Evolutionary conservation across 2,329 filamentous ascomycete genomes (phyloP).

Genomic region (Ustulina deusta): DNA sequence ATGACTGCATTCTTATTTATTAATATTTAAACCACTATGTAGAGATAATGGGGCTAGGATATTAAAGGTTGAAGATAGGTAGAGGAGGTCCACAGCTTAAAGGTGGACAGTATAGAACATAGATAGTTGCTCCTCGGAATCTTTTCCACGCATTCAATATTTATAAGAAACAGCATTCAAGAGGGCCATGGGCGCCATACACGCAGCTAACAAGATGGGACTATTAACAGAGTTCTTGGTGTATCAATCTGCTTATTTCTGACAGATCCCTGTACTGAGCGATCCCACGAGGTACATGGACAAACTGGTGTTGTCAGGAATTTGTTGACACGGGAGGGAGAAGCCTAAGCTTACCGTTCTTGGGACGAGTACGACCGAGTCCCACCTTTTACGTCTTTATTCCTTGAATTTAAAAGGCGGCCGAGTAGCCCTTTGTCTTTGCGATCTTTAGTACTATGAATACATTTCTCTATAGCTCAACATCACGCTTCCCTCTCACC

Average conservation of each 20-base stretch:
- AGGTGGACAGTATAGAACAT: background rate
- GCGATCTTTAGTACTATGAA: background rate
- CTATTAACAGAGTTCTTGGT: background rate
- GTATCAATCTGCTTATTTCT: background rate
- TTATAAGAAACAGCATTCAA: background rate
- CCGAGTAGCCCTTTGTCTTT: background rate
- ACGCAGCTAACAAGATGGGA: too few species aligned
- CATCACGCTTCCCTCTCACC: background rate
- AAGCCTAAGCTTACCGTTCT: conserved; percentile 10
- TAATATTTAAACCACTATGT: too few species aligned
- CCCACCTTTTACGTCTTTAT: background rate
- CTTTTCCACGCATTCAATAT: background rate
- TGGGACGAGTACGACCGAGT: background rate
- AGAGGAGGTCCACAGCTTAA: too few species aligned
- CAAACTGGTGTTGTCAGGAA: background rate
- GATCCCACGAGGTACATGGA: background rate
- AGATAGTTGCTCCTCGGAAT: background rate
- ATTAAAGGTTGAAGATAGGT: background rate
- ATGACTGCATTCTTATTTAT: background rate
- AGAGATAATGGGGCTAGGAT: too few species aligned
- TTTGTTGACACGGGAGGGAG: conserved; percentile 12
- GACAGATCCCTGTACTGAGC: background rate
- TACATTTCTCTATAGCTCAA: background rate
- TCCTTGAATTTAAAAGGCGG: conserved; percentile 22
- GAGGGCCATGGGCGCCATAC: background rate